These are phyloP conservation scores for Lyophyllum semitale DNA, from an alignment of 768 basidiomycete genomes.

Conservation along the genomic window DNA sequence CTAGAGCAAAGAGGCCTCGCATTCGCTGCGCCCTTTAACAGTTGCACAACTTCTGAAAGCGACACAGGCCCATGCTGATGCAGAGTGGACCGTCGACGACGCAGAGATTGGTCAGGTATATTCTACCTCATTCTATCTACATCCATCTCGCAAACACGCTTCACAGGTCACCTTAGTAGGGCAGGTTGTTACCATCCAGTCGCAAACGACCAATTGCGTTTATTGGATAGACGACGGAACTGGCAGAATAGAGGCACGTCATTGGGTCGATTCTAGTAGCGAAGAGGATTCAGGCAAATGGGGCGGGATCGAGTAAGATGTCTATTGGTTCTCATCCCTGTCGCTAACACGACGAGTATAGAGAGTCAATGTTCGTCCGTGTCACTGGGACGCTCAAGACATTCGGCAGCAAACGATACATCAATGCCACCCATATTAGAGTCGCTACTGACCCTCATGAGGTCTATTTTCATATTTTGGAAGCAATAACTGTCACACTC, in stretches of 20 bases:
- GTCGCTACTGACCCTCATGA: constrained; percentile 72
- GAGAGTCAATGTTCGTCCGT: constrained; percentile 77
- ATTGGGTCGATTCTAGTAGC: constrained; percentile 74
- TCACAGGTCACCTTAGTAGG: constrained; percentile 73
- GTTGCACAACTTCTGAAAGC: constrained; percentile 76
- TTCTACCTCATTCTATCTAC: neutral
- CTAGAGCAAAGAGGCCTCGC: constrained; percentile 40
- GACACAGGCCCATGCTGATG: constrained; percentile 83
- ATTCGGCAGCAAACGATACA: constrained; percentile 79
- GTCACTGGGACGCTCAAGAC: constrained; percentile 81
- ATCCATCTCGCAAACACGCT: neutral
- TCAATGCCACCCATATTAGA: constrained; percentile 78
- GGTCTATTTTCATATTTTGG: constrained; percentile 78
- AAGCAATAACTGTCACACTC: constrained; percentile 70
- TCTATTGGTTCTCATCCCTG: neutral
- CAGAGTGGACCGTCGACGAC: constrained; percentile 85
- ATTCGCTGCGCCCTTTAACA: constrained; percentile 66
- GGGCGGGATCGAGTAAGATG: constrained; percentile 46
- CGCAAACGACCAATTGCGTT: constrained; percentile 78
- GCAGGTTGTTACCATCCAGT: constrained; percentile 66
- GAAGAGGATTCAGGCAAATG: constrained; percentile 56
- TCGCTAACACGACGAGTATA: constrained; percentile 27
- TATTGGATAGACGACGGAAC: constrained; percentile 88
- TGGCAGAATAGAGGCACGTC: constrained; percentile 72
- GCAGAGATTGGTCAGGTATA: constrained; percentile 77